Conservation (phyloP, 106 monocot genomes). For the Chionographis japonica region DNA sequence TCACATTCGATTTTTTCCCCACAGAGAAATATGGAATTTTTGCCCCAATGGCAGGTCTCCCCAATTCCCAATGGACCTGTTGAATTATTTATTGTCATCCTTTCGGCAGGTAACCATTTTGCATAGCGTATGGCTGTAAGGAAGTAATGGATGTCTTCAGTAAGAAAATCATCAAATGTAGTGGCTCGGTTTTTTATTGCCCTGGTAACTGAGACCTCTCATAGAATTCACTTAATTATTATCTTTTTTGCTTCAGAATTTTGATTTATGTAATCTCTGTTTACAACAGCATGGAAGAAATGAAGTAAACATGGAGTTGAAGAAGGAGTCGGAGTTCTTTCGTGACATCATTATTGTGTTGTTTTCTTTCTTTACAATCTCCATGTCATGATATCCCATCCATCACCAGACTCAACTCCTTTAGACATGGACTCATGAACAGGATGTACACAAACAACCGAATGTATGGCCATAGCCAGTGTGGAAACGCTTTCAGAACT, state of each 20-base stretch:
- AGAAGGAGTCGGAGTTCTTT: constrained; percentile 91
- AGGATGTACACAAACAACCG: constrained; percentile 49
- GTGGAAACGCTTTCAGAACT: constrained; percentile 19
- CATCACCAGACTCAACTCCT: no score
- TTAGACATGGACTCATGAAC: constrained; percentile 33
- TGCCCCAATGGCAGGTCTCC: constrained; percentile 67
- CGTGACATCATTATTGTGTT: constrained; percentile 90
- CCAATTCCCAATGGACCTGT: constrained; percentile 42
- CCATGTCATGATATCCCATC: no score
- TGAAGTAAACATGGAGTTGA: constrained; percentile 83
- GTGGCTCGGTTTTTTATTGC: constrained; percentile 95
- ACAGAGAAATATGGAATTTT: constrained; percentile 77
- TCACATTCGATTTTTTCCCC: constrained; percentile 94
- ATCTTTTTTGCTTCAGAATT: background rate
- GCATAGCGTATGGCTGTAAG: constrained; percentile 91
- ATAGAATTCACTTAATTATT: no score
- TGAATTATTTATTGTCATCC: constrained; percentile 77
- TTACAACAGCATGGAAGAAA: constrained; percentile 72
- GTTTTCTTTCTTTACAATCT: no score
- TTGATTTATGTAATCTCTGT: background rate
- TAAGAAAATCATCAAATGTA: constrained; percentile 60
- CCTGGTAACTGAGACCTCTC: no score
- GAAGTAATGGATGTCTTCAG: constrained; percentile 87
- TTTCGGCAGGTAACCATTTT: constrained; percentile 93
- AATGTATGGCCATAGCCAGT: constrained; percentile 50